These are phyloP conservation scores for Podaxis sp. DNA, from an alignment of 768 basidiomycete species.

Conservation along the genomic window DNA sequence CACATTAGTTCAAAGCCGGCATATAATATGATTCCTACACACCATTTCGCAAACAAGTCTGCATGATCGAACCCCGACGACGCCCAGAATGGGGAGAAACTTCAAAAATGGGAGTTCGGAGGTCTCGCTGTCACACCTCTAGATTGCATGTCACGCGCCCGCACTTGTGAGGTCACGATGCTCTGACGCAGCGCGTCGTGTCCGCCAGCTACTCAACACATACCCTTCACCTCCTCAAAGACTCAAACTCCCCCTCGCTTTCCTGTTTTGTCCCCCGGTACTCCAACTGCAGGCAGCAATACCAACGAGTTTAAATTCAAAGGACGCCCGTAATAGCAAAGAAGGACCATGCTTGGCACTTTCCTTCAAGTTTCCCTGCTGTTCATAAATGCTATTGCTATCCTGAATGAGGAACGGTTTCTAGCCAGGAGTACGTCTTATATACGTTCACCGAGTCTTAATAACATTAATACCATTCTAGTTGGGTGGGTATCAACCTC, in stretches of 20 bases:
- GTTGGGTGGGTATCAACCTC: slow-evolving; percentile 85
- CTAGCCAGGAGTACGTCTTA: slow-evolving; percentile 77
- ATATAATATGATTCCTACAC: neutral
- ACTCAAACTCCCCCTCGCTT: neutral
- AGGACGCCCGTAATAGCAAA: neutral
- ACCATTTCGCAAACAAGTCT: slow-evolving; percentile 28
- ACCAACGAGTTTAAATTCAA: neutral
- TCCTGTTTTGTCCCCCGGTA: neutral
- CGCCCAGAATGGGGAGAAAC: neutral
- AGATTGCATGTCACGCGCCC: slow-evolving; percentile 8
- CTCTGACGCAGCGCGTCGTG: slow-evolving; percentile 1
- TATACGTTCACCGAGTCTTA: slow-evolving; percentile 4
- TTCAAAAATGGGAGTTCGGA: neutral
- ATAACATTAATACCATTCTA: slow-evolving; percentile 27
- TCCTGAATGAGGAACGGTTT: slow-evolving; percentile 95
- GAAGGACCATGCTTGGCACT: slow-evolving; percentile 54
- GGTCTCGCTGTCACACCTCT: slow-evolving; percentile 10
- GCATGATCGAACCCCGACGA: slow-evolving; percentile 26
- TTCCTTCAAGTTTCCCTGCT: slow-evolving; percentile 87
- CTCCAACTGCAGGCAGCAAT: slow-evolving; percentile 11
- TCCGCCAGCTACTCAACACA: slow-evolving; percentile 5
- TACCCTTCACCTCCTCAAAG: neutral
- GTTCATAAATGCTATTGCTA: slow-evolving; percentile 91
- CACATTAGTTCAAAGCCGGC: slow-evolving; percentile 18
- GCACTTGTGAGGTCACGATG: neutral